These are phyloP conservation scores for Claviceps sp. DNA, from an alignment of 2,329 filamentous ascomycete genomes.

Conservation along the genomic window DNA sequence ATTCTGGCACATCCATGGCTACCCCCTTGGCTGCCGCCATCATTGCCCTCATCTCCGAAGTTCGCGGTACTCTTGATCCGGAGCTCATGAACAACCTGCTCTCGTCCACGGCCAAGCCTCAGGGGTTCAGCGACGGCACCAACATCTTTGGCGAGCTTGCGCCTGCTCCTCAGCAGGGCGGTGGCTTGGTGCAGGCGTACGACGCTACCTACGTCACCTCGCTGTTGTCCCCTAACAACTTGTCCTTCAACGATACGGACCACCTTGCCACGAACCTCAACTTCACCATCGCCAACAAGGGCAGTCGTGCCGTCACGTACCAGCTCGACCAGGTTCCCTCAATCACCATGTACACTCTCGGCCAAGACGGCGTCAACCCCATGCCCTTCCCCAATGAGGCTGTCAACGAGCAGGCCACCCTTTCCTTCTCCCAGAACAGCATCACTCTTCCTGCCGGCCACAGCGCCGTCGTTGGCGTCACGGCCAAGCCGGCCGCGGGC, in stretches of 20 bases:
- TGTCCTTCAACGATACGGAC: slow-evolving; percentile 51
- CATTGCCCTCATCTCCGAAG: slow-evolving; percentile 37
- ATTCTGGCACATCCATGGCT: slow-evolving; percentile 48
- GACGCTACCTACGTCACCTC: slow-evolving; percentile 41
- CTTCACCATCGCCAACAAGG: slow-evolving; percentile 43
- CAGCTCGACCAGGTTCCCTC: slow-evolving; percentile 34
- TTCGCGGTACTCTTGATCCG: slow-evolving; percentile 35
- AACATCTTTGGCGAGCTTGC: slow-evolving; percentile 26
- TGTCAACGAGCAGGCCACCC: slow-evolving; percentile 23
- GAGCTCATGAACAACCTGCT: slow-evolving; percentile 33
- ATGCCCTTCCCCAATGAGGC: slow-evolving; percentile 32
- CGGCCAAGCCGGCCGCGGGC: slow-evolving; percentile 25
- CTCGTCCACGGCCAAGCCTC: slow-evolving; percentile 33
- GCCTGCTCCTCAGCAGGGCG: slow-evolving; percentile 47
- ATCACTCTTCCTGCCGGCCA: slow-evolving; percentile 30
- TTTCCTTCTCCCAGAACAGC: slow-evolving; percentile 27
- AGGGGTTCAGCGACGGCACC: slow-evolving; percentile 31
- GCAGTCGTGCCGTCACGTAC: slow-evolving; percentile 34
- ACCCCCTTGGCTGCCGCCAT: slow-evolving; percentile 41
- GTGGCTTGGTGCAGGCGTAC: slow-evolving; percentile 44
- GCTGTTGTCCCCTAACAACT: slow-evolving; percentile 36
- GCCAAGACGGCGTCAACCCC: slow-evolving; percentile 20
- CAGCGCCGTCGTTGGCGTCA: slow-evolving; percentile 31
- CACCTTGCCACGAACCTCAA: slow-evolving; percentile 33
- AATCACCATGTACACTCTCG: slow-evolving; percentile 38